Conservation (phyloP, 2,329 filamentous ascomycete genomes). For the Alternaria triticina region DNA sequence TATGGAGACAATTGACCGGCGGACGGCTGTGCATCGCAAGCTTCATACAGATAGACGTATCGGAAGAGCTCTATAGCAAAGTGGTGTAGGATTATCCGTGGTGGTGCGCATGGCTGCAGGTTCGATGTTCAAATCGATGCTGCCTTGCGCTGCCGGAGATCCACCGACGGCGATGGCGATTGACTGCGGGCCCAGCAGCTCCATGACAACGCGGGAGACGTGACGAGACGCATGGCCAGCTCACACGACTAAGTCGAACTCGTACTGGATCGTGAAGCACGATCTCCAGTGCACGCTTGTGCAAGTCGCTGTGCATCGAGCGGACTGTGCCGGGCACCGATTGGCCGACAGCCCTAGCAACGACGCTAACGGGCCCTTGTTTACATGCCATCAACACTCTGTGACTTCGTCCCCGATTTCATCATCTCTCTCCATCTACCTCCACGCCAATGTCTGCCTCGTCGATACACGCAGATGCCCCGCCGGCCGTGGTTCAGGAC, state of each 20-base stretch:
- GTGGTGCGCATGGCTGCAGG: background rate
- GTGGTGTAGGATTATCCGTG: background rate
- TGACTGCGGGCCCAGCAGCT: background rate
- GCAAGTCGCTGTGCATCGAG: conserved; percentile 9
- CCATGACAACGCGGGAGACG: conserved; percentile 2
- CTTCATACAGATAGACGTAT: background rate
- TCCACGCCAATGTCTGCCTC: conserved; percentile 48
- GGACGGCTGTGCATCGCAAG: conserved; percentile 10
- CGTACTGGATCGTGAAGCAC: background rate
- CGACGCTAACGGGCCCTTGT: conserved; percentile 15
- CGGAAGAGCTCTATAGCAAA: background rate
- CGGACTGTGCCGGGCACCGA: conserved; percentile 5
- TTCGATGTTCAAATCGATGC: conserved; percentile 19
- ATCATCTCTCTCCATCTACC: conserved; percentile 32
- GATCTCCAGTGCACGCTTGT: conserved; percentile 2
- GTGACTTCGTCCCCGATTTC: conserved; percentile 33
- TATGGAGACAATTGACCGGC: conserved; percentile 11
- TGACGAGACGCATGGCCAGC: background rate
- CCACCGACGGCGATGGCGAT: conserved; percentile 20
- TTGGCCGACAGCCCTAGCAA: conserved; percentile 16
- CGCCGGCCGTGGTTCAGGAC: conserved; percentile 67
- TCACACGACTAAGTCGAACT: conserved; percentile 1
- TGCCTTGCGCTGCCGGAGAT: conserved; percentile 32
- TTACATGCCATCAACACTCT: conserved; percentile 26
- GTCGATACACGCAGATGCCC: conserved; percentile 59